Base-by-base conservation (phyloP, 2,329 filamentous ascomycete genomes). In the Cordyceps sp. region DNA sequence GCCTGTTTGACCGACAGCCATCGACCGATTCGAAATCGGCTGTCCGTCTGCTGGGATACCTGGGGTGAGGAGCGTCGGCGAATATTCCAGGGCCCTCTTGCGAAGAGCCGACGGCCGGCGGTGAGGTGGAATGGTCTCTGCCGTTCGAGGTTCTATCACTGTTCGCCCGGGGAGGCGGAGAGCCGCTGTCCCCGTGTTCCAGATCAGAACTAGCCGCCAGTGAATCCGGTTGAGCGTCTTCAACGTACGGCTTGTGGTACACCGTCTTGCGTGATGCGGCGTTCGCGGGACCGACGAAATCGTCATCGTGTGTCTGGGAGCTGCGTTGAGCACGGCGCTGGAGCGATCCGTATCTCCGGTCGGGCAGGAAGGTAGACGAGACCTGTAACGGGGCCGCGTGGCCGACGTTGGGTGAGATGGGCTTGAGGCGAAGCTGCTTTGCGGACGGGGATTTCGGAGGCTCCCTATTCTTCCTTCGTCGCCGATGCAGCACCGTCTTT, bases 311-410 rank as follows among this genome's bases (percentile, higher is more conserved):
- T 13, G 31, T 22, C 2, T 37, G 36, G 9, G 40, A 35, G 10
- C 38, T 39, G 17, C 50, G 37, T 27, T 52, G 42, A 15, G 44
- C 45, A 31, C 50, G 42, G 10, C 50, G 47, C 13, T 43, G 40
- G 17, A 44, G 40, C 18, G 50, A 47, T 19, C 47, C 44, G 20
- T 37, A 28, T 13, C 28, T 41, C 15, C 49, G 43, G 10, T 39
- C 37, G 4, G 46, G 42, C 20, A 34, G 40, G 31, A 43, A 46
- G 7, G n/a, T n/a, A n/a, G 39, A 34, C 1, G 39, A 34, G 6
- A 31, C 26, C 18, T 39, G 32, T 7, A 30, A 32, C 16, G 32
- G 29, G 17, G 29, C 39, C 9, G 27, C 26, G 4, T 33, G 33
- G 27, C 29, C 33, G 5, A 25, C 15, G 10, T 28, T 26, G 12